Conservation (phyloP, 1,284 basidiomycete species). For the Kalmanozyma brasiliensis region DNA sequence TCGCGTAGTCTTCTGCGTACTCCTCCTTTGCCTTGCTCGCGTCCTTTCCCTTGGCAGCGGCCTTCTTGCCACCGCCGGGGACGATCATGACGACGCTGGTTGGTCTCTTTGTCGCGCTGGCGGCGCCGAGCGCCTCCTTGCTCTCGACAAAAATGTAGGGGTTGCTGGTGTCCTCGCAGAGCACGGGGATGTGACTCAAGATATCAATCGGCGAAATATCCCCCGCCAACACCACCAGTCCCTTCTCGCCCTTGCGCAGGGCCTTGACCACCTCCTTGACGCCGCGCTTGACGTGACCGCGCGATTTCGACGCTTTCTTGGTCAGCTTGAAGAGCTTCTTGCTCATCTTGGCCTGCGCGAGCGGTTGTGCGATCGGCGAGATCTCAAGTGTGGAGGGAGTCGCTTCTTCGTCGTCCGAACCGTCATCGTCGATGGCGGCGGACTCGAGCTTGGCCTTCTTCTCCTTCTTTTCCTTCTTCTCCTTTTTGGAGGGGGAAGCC, state of each 20-base stretch:
- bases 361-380: slow-evolving; percentile 63
- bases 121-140: slow-evolving; percentile 83
- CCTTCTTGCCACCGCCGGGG: slow-evolving; percentile 72
- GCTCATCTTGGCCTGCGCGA: slow-evolving; percentile 59
- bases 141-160: slow-evolving; percentile 79
- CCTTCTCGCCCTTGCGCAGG: slow-evolving; percentile 66
- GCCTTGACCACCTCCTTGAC: slow-evolving; percentile 68
- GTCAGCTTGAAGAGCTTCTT: slow-evolving; percentile 68
- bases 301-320: slow-evolving; percentile 66
- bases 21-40: slow-evolving; percentile 74
- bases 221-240: slow-evolving; percentile 87
- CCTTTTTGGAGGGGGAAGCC: slow-evolving; percentile 43
- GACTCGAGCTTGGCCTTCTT: slow-evolving; percentile 45
- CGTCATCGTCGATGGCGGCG: slow-evolving; percentile 25
- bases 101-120: slow-evolving; percentile 95
- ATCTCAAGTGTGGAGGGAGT: slow-evolving; percentile 23
- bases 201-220: slow-evolving; percentile 99
- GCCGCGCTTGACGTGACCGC: slow-evolving; percentile 67
- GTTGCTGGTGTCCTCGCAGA: slow-evolving; percentile 93
- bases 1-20: slow-evolving; percentile 83
- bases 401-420: slow-evolving; percentile 49
- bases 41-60: slow-evolving; percentile 75
- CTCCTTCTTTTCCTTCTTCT: slow-evolving; percentile 59
- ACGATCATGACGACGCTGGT: slow-evolving; percentile 94
- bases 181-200: slow-evolving; percentile 91